These are phyloP conservation scores for Calonectria naviculata DNA, from an alignment of 2,329 filamentous ascomycete species.

Conservation along the genomic window DNA sequence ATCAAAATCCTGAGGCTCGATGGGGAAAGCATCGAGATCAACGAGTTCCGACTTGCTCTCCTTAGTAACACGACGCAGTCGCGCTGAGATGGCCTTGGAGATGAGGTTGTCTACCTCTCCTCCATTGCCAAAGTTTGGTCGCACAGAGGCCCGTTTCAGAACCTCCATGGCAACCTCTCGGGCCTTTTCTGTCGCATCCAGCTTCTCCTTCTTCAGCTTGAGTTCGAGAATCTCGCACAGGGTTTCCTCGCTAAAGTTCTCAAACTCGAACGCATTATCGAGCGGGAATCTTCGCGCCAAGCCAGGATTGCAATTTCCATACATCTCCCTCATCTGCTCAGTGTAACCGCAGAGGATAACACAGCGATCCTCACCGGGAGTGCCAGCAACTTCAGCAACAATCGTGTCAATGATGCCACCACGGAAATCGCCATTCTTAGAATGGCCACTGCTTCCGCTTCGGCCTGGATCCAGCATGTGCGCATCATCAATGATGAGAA, in stretches of 20 bases:
- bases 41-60: conserved; percentile 31
- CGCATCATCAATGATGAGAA: conserved; percentile 82
- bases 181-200: conserved; percentile 63
- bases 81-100: conserved; percentile 38
- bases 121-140: conserved; percentile 79
- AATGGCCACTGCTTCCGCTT: conserved; percentile 41
- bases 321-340: conserved; percentile 77
- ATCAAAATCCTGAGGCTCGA: conserved; percentile 62
- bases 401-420: conserved; percentile 79
- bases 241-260: conserved; percentile 73
- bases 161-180: conserved; percentile 68
- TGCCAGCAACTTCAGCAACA: conserved; percentile 78
- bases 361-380: conserved; percentile 77
- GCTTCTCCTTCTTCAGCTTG: conserved; percentile 70
- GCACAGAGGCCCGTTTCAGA: conserved; percentile 69
- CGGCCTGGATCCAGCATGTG: conserved; percentile 69
- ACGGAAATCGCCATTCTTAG: conserved; percentile 60
- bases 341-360: conserved; percentile 79
- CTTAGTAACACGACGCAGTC: conserved; percentile 38
- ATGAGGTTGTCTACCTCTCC: conserved; percentile 74
- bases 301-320: conserved; percentile 78
- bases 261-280: conserved; percentile 72
- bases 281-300: conserved; percentile 75
- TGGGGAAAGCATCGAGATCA: conserved; percentile 33
- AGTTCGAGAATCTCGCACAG: conserved; percentile 70